Percentiles rank a stretch among this genome's conserved stretches.
These are phyloP conservation scores for Sugiyamaella paludigena DNA, from an alignment of 1,139 yeast genomes.

Conservation along the genomic window DNA sequence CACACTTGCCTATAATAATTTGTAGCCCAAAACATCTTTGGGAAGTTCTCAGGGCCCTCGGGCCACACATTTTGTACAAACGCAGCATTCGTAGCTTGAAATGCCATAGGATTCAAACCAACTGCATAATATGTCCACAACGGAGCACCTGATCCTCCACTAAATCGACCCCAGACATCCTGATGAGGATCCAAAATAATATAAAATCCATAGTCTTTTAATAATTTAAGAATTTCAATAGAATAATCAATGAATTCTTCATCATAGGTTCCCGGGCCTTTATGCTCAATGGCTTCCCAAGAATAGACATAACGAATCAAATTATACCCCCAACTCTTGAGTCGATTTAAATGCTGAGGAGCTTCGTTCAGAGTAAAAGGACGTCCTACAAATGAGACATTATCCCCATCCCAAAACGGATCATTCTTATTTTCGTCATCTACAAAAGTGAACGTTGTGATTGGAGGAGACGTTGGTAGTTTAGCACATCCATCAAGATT, in stretches of 20 bases:
- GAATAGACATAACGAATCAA: slow-evolving; percentile 72
- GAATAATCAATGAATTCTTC: slow-evolving; percentile 72
- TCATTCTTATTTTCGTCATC: slow-evolving; percentile 37
- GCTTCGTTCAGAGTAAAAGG: slow-evolving; percentile 80
- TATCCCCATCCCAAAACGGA: slow-evolving; percentile 65
- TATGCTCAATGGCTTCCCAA: slow-evolving; percentile 93
- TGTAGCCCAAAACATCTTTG: slow-evolving; percentile 93
- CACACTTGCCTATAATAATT: slow-evolving; percentile 77
- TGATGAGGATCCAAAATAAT: slow-evolving; percentile 89
- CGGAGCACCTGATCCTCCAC: slow-evolving; percentile 97
- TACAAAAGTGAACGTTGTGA: slow-evolving; percentile 53
- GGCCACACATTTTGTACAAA: slow-evolving; percentile 57
- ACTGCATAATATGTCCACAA: slow-evolving; percentile 96
- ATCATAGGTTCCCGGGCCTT: slow-evolving; percentile 84
- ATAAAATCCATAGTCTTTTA: slow-evolving; percentile 65
- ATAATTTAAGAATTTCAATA: slow-evolving; percentile 55
- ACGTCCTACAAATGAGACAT: slow-evolving; percentile 74
- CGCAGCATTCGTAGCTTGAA: slow-evolving; percentile 69
- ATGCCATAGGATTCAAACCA: slow-evolving; percentile 75
- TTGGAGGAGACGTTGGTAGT: slow-evolving; percentile 56
- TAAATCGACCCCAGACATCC: slow-evolving; percentile 87
- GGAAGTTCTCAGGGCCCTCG: slow-evolving; percentile 49
- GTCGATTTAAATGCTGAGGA: slow-evolving; percentile 59
- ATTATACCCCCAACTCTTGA: slow-evolving; percentile 81
- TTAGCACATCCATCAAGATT: slow-evolving; percentile 72